Evolutionary conservation across 176 grass and related monocot genomes (phyloP), one percentile per base, ranked within the genome.

Genomic region (Elaeis guineensis): DNA sequence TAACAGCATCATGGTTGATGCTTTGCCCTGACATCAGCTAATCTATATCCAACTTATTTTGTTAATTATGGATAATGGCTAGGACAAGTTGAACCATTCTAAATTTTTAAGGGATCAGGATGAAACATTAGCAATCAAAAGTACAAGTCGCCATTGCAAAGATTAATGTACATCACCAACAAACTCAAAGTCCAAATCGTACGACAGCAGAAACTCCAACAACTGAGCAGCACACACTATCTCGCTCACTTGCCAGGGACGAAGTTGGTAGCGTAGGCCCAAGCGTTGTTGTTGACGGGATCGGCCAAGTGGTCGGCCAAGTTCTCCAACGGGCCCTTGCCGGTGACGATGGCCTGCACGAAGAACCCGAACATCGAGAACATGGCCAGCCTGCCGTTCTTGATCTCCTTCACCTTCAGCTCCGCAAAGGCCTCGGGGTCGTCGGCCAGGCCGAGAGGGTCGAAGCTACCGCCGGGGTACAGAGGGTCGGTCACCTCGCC

Each of bases 281-380:
- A 59, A 0, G 57, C 57, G 16, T 64, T 64, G 61, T 64, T 64
- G 61, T 64, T 64, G 39, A 64, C 61, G 21, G 64, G 64, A 21
- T 66, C 64, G 1, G 64, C 21, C 1, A 66, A 50, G 64, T 66
- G 64, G 50, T 66, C 64, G 24, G 49, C 21, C 48, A 66, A 51
- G 64, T 66, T 66, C 24, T 66, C 64, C 49, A 67, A 24, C 50
- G 64, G 64, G 0, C 64, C 64, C 51, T 67, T 67, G 50, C 64
- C 64, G 17, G 64, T 67, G 2, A 67, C 64, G 17, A 67, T 67
- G 25, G 64, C 64, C 50, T 67, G 64, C 3, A 67, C 64, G 25
- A 67, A 67, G 51, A 67, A 54, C 16, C 61, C 61, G 44, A 64
- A 64, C 61, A 64, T 64, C 32, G 61, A 66, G 63, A 66, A 66